These are phyloP conservation scores for Tetrapyrgos nigripes DNA, from an alignment of 1,284 basidiomycete species.

Conservation along the genomic window DNA sequence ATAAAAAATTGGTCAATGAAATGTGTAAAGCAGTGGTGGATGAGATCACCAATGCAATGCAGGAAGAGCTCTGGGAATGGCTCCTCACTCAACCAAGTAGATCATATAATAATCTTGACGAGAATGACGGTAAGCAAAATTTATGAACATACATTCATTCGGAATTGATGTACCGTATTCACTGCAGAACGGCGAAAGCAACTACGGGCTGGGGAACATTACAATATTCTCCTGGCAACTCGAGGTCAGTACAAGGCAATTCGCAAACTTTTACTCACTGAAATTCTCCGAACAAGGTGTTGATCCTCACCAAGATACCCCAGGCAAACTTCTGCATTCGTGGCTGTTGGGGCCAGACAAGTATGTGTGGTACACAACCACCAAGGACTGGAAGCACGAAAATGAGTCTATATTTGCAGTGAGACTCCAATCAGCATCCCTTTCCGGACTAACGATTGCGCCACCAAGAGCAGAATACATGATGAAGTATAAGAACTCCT, in stretches of 20 bases:
- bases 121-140: conserved; percentile 25
- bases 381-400: conserved; percentile 25
- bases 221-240: background rate
- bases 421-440: conserved; percentile 34
- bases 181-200: background rate
- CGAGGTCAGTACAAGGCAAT: background rate
- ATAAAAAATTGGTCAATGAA: background rate
- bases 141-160: background rate
- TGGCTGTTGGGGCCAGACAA: conserved; percentile 43
- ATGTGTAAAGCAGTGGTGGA: background rate
- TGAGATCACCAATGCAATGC: background rate
- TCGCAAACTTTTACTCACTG: background rate
- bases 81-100: conserved; percentile 19
- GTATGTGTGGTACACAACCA: conserved; percentile 41
- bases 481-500: conserved; percentile 41
- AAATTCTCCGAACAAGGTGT: conserved; percentile 17
- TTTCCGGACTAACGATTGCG: conserved; percentile 36
- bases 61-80: conserved; percentile 22
- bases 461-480: conserved; percentile 41
- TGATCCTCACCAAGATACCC: conserved; percentile 39
- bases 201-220: conserved; percentile 15
- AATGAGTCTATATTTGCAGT: conserved; percentile 26
- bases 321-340: conserved; percentile 46
- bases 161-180: background rate
- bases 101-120: conserved; percentile 14